Percentiles rank a stretch among this genome's conserved stretches.
Conservation (phyloP, 1,139 yeast species). For the Nakaseomyces uthaithaninus region DNA sequence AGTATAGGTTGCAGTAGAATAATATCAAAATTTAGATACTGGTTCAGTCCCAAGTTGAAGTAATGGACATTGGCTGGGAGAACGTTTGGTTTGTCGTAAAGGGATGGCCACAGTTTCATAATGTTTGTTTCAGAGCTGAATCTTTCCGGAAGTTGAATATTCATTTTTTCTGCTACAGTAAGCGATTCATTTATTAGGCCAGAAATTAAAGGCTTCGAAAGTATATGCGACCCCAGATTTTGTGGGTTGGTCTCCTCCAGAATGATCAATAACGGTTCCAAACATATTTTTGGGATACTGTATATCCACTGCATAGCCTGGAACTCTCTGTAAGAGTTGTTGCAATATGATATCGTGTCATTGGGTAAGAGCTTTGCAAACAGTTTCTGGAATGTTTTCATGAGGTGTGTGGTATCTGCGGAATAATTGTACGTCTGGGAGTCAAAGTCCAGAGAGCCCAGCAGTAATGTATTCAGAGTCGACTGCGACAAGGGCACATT, state of each 20-base stretch:
- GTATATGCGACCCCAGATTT: slow-evolving; percentile 51
- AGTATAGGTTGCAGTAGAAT: slow-evolving; percentile 76
- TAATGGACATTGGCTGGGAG: slow-evolving; percentile 1
- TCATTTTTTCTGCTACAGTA: slow-evolving; percentile 68
- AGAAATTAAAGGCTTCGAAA: slow-evolving; percentile 74
- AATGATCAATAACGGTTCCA: slow-evolving; percentile 64
- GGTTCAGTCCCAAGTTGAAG: not conserved
- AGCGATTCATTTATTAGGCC: slow-evolving; percentile 70
- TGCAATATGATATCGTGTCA: slow-evolving; percentile 33
- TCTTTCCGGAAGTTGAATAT: slow-evolving; percentile 35
- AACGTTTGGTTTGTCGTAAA: not conserved
- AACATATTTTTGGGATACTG: slow-evolving; percentile 68
- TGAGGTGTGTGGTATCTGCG: not conserved
- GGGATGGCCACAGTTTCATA: slow-evolving; percentile 4
- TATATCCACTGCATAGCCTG: slow-evolving; percentile 75
- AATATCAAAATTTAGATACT: slow-evolving; percentile 52
- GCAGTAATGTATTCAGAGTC: not conserved
- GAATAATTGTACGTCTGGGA: not conserved
- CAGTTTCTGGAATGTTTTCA: slow-evolving; percentile 21
- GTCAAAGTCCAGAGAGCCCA: slow-evolving; percentile 4
- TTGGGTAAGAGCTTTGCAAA: slow-evolving; percentile 25
- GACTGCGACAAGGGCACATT: slow-evolving; percentile 8
- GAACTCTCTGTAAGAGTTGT: slow-evolving; percentile 47
- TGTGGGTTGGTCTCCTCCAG: slow-evolving; percentile 63
- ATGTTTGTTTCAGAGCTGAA: slow-evolving; percentile 1